Conservation (phyloP, 2,329 filamentous ascomycete genomes). For the Venturia pyrina region DNA sequence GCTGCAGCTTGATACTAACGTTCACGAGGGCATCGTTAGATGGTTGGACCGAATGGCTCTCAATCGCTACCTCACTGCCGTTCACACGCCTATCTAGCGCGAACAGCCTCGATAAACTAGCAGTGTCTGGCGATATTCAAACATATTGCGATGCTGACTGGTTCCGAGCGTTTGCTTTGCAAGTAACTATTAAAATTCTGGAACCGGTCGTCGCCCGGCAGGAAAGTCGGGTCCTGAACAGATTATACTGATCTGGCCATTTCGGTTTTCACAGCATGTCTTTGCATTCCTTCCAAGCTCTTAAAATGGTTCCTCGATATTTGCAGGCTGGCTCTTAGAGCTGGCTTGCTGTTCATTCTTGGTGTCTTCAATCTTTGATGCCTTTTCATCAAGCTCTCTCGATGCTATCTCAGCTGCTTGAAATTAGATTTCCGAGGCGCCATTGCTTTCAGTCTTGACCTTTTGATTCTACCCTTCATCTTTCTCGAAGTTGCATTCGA, state of each 20-base stretch:
- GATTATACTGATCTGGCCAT: not conserved
- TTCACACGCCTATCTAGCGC: not conserved
- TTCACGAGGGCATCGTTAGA: not conserved
- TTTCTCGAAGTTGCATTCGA: not conserved
- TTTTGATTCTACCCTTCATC: not conserved
- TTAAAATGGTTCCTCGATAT: not conserved
- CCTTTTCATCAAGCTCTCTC: not conserved
- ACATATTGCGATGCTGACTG: not conserved
- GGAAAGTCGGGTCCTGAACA: not conserved
- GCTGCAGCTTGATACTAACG: not conserved
- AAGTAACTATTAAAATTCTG: not conserved
- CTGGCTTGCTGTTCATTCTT: not conserved
- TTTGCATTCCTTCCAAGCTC: not conserved
- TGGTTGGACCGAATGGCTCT: not conserved
- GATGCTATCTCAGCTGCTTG: not conserved
- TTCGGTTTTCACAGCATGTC: not conserved
- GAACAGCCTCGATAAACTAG: not conserved
- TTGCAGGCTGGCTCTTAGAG: not conserved
- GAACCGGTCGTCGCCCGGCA: not conserved
- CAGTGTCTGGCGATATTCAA: not conserved
- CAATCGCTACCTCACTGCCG: not conserved
- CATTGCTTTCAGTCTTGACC: not conserved
- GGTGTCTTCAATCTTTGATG: not conserved
- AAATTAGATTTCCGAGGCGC: not conserved
- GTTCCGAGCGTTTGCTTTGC: not conserved